Percentiles rank a stretch among this genome's conserved stretches.
Conservation (phyloP, 306 rosid species). For the Vigna mungo region DNA sequence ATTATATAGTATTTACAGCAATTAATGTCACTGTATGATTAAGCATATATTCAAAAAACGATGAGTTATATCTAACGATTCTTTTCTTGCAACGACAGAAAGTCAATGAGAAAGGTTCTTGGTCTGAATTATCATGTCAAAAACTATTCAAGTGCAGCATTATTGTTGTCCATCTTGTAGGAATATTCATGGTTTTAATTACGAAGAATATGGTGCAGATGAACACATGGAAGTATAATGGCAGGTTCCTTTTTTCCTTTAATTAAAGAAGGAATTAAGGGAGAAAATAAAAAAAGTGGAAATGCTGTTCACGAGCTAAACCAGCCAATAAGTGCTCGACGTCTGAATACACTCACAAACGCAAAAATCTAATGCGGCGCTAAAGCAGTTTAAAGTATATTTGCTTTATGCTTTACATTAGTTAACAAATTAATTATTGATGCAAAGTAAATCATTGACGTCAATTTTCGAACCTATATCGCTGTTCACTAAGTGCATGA, state of each 20-base stretch:
- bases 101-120: constrained; percentile 48
- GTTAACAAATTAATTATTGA: constrained; percentile 50
- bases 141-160: constrained; percentile 32
- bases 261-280: constrained; percentile 36
- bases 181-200: constrained; percentile 43
- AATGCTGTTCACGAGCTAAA: constrained; percentile 31
- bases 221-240: constrained; percentile 47
- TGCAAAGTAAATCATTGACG: constrained; percentile 31
- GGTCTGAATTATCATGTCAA: constrained; percentile 43
- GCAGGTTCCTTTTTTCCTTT: constrained; percentile 50
- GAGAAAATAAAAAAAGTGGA: not conserved
- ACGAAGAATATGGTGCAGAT: constrained; percentile 34
- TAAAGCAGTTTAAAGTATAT: constrained; percentile 77
- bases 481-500: constrained; percentile 35
- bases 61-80: constrained; percentile 14
- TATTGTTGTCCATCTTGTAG: constrained; percentile 28
- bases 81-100: constrained; percentile 35
- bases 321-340: constrained; percentile 52
- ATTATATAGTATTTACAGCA: not conserved
- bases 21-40: not conserved
- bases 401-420: constrained; percentile 69
- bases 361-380: constrained; percentile 61
- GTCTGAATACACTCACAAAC: constrained; percentile 33
- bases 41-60: constrained; percentile 7
- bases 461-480: constrained; percentile 43